phyloP scores from a whole-genome alignment of 176 grass and related monocot species.

The Oryza meridionalis region DNA sequence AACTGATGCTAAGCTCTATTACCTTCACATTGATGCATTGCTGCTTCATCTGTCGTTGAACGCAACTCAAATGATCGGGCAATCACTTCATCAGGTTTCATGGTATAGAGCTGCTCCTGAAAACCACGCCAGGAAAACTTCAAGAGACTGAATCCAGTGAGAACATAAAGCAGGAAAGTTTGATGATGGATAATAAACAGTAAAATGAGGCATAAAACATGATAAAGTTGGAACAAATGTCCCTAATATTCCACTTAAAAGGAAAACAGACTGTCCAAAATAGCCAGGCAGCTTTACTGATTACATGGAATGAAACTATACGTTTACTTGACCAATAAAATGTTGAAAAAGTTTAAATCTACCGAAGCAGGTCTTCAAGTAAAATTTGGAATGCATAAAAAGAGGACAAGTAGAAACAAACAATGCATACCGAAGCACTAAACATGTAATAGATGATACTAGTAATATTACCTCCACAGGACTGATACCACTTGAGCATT shows the following conservation, averaged over 20 bases:
- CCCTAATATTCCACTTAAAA: background rate
- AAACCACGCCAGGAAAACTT: conserved; percentile 27
- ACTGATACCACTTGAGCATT: conserved; percentile 70
- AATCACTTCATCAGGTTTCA: conserved; percentile 71
- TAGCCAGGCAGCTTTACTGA: too few relatives aligned
- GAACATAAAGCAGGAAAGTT: conserved; percentile 9
- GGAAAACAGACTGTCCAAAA: too few relatives aligned
- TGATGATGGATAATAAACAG: background rate
- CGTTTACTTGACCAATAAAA: background rate
- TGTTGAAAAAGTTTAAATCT: background rate
- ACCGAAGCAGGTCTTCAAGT: too few relatives aligned
- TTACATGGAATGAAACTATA: too few relatives aligned
- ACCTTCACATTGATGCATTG: conserved; percentile 76
- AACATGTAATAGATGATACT: background rate
- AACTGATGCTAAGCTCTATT: background rate
- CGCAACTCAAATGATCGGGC: conserved; percentile 57
- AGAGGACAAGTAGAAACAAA: background rate
- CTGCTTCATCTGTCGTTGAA: conserved; percentile 62
- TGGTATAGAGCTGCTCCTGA: conserved; percentile 82
- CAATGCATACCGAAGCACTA: background rate
- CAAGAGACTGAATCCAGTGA: conserved; percentile 1
- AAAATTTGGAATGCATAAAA: conserved; percentile 10
- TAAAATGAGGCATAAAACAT: conserved; percentile 22
- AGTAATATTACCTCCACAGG: conserved; percentile 62
- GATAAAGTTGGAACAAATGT: background rate